Base-by-base conservation (phyloP, 2,329 filamentous ascomycete genomes). In the Fusarium kyushuense region DNA sequence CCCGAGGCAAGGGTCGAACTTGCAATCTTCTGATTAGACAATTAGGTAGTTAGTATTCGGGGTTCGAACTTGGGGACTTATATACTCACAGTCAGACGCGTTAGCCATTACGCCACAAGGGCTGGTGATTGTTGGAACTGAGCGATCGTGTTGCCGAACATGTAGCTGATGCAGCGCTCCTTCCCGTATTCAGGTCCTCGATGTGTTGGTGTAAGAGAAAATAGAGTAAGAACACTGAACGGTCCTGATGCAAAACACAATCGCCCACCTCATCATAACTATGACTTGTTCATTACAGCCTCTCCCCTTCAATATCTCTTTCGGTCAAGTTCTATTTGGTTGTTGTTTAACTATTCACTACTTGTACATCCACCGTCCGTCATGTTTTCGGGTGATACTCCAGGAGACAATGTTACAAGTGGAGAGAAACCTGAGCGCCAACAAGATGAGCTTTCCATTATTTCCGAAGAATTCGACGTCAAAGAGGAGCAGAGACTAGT, bases 391-490 rank as follows among this genome's bases (percentile, higher is more conserved):
- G 17, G 23, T 17, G 33, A 36, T 5, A 43, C 42, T 17, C 32
- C 38, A 10, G 41, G 43, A 2, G 51, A 66, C 23, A 38, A 58
- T 8, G 23, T 58, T 36, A 38, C 64, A 23, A 35, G 19, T n/a
- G 41, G 35, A 3, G 49, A 69, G 21, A 69, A 64, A 19, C 21
- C 38, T 1, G 41, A 38, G 14, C 23, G 52, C 19, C 51, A 63
- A n/a, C 58, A 51, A 21, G 30, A 67, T 65, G 54, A 63, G 19
- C 21, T 43, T 29, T 23, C 60, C 11, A 54, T 54, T n/a, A 40
- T 72, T 40, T 62, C 63, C 8, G 58, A 71, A 6, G 66, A 69
- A 17, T 65, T 71, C 29, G 63, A 71, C 11, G 40, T 54, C 1
- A 49, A 58, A 8, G 69, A 71, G 42, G 68, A 71, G 29, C 48